Conservation (phyloP, 2,329 filamentous ascomycete species). For the Arthrinium puccinioides region DNA sequence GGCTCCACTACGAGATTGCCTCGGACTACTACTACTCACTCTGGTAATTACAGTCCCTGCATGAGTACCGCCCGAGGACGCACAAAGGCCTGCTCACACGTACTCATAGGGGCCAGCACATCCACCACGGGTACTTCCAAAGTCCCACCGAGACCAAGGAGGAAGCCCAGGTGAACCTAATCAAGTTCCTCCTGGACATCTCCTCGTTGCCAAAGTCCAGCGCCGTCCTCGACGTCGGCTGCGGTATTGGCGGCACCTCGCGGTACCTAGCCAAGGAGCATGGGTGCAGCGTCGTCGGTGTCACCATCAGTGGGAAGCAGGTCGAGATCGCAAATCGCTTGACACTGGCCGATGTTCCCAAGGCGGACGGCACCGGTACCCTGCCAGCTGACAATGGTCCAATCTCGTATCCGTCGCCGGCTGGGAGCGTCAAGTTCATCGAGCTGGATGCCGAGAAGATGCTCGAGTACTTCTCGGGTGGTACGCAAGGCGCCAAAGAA, state of each 20-base stretch:
- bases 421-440: slow-evolving; percentile 39
- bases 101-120: slow-evolving; percentile 49
- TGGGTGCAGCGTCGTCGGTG: slow-evolving; percentile 47
- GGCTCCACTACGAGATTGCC: slow-evolving; percentile 53
- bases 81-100: background rate
- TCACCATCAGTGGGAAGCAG: slow-evolving; percentile 53
- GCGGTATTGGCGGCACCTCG: slow-evolving; percentile 52
- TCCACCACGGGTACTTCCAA: slow-evolving; percentile 55
- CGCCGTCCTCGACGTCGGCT: slow-evolving; percentile 52
- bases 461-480: slow-evolving; percentile 37
- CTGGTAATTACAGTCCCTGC: slow-evolving; percentile 35
- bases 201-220: slow-evolving; percentile 28
- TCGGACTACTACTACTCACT: slow-evolving; percentile 56
- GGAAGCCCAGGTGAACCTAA: slow-evolving; percentile 48
- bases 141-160: slow-evolving; percentile 47
- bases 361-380: background rate
- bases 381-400: background rate
- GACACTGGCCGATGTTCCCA: slow-evolving; percentile 25
- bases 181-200: slow-evolving; percentile 45
- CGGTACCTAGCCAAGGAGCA: slow-evolving; percentile 45
- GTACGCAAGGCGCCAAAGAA: slow-evolving; percentile 17
- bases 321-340: slow-evolving; percentile 50
- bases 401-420: slow-evolving; percentile 11
- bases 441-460: slow-evolving; percentile 57
- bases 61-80: slow-evolving; percentile 2